Conservation (phyloP, 1,139 yeast genomes). For the Yamadazyma conglobata region DNA sequence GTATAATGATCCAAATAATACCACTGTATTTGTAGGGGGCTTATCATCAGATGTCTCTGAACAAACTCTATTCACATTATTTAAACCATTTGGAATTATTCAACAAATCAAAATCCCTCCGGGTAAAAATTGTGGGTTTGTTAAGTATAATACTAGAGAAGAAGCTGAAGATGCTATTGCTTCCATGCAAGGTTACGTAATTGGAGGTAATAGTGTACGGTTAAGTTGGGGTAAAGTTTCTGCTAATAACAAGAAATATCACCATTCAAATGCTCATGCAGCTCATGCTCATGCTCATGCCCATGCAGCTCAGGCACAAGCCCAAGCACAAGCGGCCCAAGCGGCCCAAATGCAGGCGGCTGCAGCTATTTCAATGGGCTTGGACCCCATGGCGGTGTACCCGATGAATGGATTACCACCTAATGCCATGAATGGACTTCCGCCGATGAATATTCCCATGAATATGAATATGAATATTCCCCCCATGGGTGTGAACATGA, state of each 20-base stretch:
- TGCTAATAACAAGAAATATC: slow-evolving; percentile 30
- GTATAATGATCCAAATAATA: slow-evolving; percentile 74
- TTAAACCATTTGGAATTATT: slow-evolving; percentile 82
- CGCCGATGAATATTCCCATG: slow-evolving; percentile 4
- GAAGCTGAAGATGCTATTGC: slow-evolving; percentile 89
- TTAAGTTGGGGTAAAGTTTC: slow-evolving; percentile 82
- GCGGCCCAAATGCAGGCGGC: no score
- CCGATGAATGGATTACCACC: slow-evolving; percentile 20
- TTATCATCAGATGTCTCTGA: slow-evolving; percentile 73
- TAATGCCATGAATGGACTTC: slow-evolving; percentile 8
- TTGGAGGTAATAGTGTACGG: slow-evolving; percentile 81
- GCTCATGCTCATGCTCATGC: slow-evolving; percentile 30
- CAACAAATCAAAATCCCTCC: slow-evolving; percentile 85
- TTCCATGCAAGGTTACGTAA: slow-evolving; percentile 89
- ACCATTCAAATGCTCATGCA: slow-evolving; percentile 31
- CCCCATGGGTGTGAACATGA: slow-evolving; percentile 2
- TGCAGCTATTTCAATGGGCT: slow-evolving; percentile 35
- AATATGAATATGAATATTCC: slow-evolving; percentile 4
- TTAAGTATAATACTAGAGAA: slow-evolving; percentile 71
- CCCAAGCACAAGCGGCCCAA: slow-evolving; percentile 31
- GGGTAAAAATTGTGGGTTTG: slow-evolving; percentile 93
- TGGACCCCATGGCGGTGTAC: slow-evolving; percentile 32
- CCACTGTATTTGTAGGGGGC: slow-evolving; percentile 96
- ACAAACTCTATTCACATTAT: slow-evolving; percentile 67
- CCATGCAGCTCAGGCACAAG: slow-evolving; percentile 16